Evolutionary conservation across 192 early-diverging fungal genomes (phyloP), one percentile per base, ranked within the genome.

Genomic region (Radiomyces spectabilis): DNA sequence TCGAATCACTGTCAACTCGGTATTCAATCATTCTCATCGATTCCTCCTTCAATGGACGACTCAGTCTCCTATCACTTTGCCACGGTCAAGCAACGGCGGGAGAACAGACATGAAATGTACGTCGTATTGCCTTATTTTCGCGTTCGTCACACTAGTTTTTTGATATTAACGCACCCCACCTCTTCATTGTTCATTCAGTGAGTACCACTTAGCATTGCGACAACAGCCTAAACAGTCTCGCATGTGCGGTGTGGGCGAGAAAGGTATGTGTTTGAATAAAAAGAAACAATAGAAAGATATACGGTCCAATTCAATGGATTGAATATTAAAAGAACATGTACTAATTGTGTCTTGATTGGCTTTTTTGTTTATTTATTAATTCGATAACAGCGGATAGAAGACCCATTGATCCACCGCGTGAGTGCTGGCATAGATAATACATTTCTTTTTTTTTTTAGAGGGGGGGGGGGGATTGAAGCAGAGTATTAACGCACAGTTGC

Each of bases 151-250:
- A 12, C 27, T 33, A 41, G 7, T 54, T 34, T 40, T 41, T 41
- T 55, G n/a, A 44, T n/a, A 12, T 5, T 41, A 19, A 18, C 45
- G 35, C 61, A 25, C 32, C 16, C 25, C 29, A 51, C n/a, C n/a
- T n/a, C n/a, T n/a, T n/a, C n/a, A n/a, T n/a, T n/a, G n/a, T n/a
- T n/a, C n/a, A 27, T 51, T 10, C 41, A 65, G 58, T 22, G 55
- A 61, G 2, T 84, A 82, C 60, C 70, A 71, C 44, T 73, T 92
- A 30, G 79, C 83, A 48, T 73, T 94, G 19, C 73, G 89, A 12
- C 93, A 95, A 62, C 86, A 93, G 71, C 93, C 93, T 25, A 89
- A 91, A 72, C 93, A 91, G 76, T 91, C 89, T 18, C 84, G 93
- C 50, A 93, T 93, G 89, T 93, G 93, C 63, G 91, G 91, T 42